A percentile compares a stretch with the other conserved stretches of the same genome.
Conservation (phyloP, 75 land plant species). For the Cunninghamia lanceolata region DNA sequence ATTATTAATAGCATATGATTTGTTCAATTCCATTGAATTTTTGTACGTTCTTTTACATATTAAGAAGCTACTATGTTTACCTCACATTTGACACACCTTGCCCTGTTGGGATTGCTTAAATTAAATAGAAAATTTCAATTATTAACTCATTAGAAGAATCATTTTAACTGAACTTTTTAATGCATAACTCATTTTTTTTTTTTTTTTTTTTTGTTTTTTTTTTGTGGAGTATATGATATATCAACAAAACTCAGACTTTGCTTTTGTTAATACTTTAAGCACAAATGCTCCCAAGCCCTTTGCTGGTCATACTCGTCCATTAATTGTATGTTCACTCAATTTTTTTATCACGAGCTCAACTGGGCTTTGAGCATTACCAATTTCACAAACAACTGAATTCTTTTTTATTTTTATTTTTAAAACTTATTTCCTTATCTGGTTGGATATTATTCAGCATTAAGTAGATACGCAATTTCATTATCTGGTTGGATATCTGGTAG, state of each 20-base stretch:
- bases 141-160: neutral
- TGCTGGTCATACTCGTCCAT: neutral
- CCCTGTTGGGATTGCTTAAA: no score
- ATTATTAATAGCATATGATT: no score
- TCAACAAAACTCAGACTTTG: neutral
- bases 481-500: no score
- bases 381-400: neutral
- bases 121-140: no score
- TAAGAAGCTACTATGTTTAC: no score
- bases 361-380: neutral
- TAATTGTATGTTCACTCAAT: neutral
- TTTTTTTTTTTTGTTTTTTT: neutral
- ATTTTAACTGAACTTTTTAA: neutral
- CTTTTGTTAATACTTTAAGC: neutral
- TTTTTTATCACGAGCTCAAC: neutral
- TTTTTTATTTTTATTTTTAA: no score
- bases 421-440: neutral
- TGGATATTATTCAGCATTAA: neutral
- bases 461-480: neutral
- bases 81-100: no score
- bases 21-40: no score
- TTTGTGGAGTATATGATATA: neutral
- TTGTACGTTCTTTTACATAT: no score
- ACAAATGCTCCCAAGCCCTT: neutral
- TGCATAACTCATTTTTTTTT: neutral